Percentiles rank a stretch among this genome's conserved stretches.
These are phyloP conservation scores for Phytophthora chlamydospora DNA, from an alignment of 352 stramenopile genomes.

Conservation along the genomic window DNA sequence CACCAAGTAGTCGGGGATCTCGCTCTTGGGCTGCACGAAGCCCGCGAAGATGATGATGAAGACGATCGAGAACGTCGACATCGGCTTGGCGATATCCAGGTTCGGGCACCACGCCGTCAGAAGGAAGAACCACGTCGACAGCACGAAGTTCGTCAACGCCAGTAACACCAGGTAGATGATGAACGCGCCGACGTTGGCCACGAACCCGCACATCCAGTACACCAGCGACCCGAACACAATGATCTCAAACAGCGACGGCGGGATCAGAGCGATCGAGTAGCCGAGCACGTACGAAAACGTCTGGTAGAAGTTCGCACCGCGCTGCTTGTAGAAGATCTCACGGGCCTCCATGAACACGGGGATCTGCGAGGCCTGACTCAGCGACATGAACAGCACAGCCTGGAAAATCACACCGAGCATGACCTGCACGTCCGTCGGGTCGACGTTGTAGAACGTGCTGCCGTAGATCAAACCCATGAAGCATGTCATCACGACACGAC, in stretches of 20 bases:
- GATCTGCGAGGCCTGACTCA: slow-evolving; percentile 11
- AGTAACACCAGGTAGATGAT: slow-evolving; percentile 11
- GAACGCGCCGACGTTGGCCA: slow-evolving; percentile 11
- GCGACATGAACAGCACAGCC: slow-evolving; percentile 14
- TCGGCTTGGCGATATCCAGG: slow-evolving; percentile 7
- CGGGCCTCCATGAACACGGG: slow-evolving; percentile 12
- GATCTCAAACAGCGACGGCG: slow-evolving; percentile 13
- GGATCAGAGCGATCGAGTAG: slow-evolving; percentile 11
- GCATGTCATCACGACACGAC: slow-evolving; percentile 23
- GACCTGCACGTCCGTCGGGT: slow-evolving; percentile 7
- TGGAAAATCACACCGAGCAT: slow-evolving; percentile 13
- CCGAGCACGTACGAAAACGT: slow-evolving; percentile 10
- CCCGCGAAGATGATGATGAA: slow-evolving; percentile 9
- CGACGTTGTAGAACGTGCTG: slow-evolving; percentile 6
- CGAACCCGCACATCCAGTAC: slow-evolving; percentile 88
- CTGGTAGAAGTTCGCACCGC: slow-evolving; percentile 13
- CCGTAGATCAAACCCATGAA: slow-evolving; percentile 13
- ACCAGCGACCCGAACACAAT: slow-evolving; percentile 75
- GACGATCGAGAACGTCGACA: slow-evolving; percentile 15
- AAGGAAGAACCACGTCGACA: slow-evolving; percentile 13
- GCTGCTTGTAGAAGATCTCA: slow-evolving; percentile 14
- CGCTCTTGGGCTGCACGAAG: slow-evolving; percentile 13
- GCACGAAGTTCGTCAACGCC: slow-evolving; percentile 3
- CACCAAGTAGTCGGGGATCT: slow-evolving; percentile 14
- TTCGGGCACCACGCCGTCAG: slow-evolving; percentile 11